A percentile compares a stretch with the other conserved stretches of the same genome.
These are phyloP conservation scores for Plasmodium vivax DNA, from an alignment of 169 alveolate genomes.

Conservation along the genomic window DNA sequence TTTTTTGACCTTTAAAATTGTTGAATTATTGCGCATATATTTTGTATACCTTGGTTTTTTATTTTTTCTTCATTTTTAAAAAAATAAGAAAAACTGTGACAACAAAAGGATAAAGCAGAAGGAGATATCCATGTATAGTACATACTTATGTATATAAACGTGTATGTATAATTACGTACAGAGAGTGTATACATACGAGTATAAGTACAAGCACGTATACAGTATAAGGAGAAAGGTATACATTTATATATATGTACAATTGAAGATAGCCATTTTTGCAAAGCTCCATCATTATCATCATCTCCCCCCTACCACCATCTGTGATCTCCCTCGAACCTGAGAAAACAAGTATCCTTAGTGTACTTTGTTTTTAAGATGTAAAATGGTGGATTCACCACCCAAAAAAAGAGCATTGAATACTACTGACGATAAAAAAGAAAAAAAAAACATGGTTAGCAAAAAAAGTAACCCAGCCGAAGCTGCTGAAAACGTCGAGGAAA, in stretches of 20 bases:
- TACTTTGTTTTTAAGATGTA: slow-evolving; percentile 61
- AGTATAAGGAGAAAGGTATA: neutral
- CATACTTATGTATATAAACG: neutral
- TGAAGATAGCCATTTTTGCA: neutral
- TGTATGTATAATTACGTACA: slow-evolving; percentile 10
- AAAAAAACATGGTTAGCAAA: slow-evolving; percentile 62
- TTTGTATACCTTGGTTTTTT: neutral
- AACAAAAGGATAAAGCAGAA: neutral
- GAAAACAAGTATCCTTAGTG: slow-evolving; percentile 40
- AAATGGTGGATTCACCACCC: slow-evolving; percentile 69
- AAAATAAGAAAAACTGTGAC: neutral
- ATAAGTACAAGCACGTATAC: slow-evolving; percentile 17
- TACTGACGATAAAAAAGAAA: slow-evolving; percentile 34
- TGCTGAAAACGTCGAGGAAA: slow-evolving; percentile 49
- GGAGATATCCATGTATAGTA: neutral
- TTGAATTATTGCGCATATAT: neutral
- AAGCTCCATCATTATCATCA: neutral
- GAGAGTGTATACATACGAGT: neutral
- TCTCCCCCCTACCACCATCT: neutral
- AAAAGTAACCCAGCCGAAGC: slow-evolving; percentile 47
- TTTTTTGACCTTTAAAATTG: slow-evolving; percentile 13
- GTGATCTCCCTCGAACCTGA: neutral
- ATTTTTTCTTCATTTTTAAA: neutral
- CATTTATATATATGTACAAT: neutral
- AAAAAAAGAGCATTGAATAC: slow-evolving; percentile 60